Base-by-base conservation (phyloP, 345 rosid species). In the Aurinia saxatilis region DNA sequence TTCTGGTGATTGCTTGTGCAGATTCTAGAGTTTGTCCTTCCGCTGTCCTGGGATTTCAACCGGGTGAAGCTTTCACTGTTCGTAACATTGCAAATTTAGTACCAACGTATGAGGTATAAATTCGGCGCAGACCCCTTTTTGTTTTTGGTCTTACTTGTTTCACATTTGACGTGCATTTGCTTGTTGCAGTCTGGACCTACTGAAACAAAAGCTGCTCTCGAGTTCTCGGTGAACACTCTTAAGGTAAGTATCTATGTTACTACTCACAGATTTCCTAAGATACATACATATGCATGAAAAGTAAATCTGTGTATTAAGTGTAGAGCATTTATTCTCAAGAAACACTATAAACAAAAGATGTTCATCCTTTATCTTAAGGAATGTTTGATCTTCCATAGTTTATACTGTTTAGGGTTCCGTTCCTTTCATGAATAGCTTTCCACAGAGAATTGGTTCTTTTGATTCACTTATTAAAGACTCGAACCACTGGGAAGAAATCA, bases 21-120 rank as follows among this genome's bases (percentile, higher is more conserved):
- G 99, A 93, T 75, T 93, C 99, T 45, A 84, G 97, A 75, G 97
- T 93, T 55, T 93, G 99, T 69, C 99, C 99, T 60, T 87, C 99
- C 31, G 80, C 64, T 48, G 62, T 87, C 62, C 68, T 93, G 40
- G 99, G 99, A 72, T 87, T 93, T 70, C 87, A 85, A 78, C 99
- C 99, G 7, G 99, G 99, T 63, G 99, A 87, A 73, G 95, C 99
- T 59, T 93, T 93, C 79, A 78, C 74, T 10, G 83, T 93, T 47
- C 95, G 97, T 10, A 93, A 90, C 76, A 82, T 93, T 50, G 97
- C 96, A 5, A 93, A 93, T 71, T 58, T 93, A 78, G 95, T 93
- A 62, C 97, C 97, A 15, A 51, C 85, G 7, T 83, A 60, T 67
- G 96, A 93, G 96, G 99, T 93, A 73, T 39, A 50, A 27, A 6